A percentile compares a stretch with the other conserved stretches of the same genome.
phyloP scores from a whole-genome alignment of 768 basidiomycete genomes.

The Lyophyllum shimeji region DNA sequence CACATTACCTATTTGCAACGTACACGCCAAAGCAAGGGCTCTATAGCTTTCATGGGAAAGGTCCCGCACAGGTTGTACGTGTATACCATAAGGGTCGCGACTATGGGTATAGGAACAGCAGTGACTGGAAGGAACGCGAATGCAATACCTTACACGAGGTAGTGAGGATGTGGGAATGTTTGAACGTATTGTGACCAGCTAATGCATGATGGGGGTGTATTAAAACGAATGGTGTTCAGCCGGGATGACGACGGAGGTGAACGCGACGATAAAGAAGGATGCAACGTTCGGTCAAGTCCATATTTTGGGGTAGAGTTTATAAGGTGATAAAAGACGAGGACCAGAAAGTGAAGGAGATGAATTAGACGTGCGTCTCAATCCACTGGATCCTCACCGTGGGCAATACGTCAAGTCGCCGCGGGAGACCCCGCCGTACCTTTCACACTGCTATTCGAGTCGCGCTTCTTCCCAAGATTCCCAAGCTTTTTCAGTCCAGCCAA shows the following conservation, averaged over 20 bases:
- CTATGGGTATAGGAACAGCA: conserved; percentile 4
- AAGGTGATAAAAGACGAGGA: neutral
- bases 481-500: conserved; percentile 57
- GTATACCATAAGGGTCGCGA: neutral
- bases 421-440: conserved; percentile 34
- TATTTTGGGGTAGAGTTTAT: neutral
- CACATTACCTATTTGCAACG: neutral
- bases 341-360: neutral
- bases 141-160: conserved; percentile 7
- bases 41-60: neutral
- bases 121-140: neutral
- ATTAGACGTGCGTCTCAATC: neutral
- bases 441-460: conserved; percentile 47
- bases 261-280: neutral
- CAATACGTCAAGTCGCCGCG: conserved; percentile 7
- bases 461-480: conserved; percentile 48
- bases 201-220: neutral
- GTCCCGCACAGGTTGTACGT: neutral
- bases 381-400: neutral
- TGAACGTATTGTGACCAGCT: neutral
- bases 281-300: conserved; percentile 1
- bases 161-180: conserved; percentile 1
- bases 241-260: neutral
- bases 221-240: neutral
- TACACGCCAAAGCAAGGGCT: neutral